These are phyloP conservation scores for Dentipellis sp. DNA, from an alignment of 768 basidiomycete species.

Conservation along the genomic window DNA sequence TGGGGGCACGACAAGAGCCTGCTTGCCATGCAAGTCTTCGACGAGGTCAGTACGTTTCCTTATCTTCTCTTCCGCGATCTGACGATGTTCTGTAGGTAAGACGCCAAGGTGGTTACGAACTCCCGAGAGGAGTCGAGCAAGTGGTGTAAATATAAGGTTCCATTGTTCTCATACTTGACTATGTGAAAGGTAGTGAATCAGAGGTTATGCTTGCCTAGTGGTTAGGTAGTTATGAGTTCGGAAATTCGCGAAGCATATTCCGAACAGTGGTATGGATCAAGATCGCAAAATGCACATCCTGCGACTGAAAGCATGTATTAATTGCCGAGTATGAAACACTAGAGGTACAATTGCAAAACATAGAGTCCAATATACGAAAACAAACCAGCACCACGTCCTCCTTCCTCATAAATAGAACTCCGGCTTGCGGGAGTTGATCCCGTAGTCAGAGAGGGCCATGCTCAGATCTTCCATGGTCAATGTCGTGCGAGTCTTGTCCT, in stretches of 20 bases:
- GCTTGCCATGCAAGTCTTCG: conserved; percentile 78
- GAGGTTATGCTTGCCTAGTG: too few relatives aligned
- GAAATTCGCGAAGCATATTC: too few relatives aligned
- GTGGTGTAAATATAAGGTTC: conserved; percentile 17
- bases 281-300: too few relatives aligned
- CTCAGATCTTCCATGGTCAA: conserved; percentile 97
- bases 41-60: conserved; percentile 44
- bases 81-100: conserved; percentile 36
- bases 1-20: conserved; percentile 79
- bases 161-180: too few relatives aligned
- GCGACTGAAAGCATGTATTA: background rate
- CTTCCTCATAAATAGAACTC: conserved; percentile 75
- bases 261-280: too few relatives aligned
- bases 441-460: conserved; percentile 89
- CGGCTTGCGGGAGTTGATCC: conserved; percentile 88
- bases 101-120: conserved; percentile 53
- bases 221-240: too few relatives aligned
- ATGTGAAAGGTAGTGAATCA: too few relatives aligned
- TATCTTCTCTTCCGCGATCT: background rate
- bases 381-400: background rate
- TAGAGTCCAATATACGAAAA: background rate
- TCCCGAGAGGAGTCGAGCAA: conserved; percentile 59
- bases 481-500: conserved; percentile 91
- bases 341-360: background rate
- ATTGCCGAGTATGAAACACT: background rate